phyloP scores from a whole-genome alignment of 202 grass and related monocot genomes.

The Panicum virgatum region DNA sequence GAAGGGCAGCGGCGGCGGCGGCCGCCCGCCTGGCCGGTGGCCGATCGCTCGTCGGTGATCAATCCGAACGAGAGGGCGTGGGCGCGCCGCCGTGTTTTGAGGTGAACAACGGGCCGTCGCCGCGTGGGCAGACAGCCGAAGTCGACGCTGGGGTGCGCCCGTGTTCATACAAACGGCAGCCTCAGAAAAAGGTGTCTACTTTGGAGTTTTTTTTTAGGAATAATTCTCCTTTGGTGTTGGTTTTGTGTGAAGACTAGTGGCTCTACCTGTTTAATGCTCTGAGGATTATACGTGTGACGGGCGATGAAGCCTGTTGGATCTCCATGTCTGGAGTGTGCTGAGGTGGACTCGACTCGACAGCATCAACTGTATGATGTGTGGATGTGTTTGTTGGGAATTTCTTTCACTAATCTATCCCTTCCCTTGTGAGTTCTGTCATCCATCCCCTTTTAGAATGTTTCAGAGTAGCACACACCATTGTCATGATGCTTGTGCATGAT shows the following conservation, averaged over 20 bases:
- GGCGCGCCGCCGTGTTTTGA: background rate
- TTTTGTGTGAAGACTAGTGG: background rate
- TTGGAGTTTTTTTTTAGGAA: no score
- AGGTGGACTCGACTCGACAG: slow-evolving; percentile 7
- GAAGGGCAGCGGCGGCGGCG: background rate
- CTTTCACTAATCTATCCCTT: no score
- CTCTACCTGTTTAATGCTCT: background rate
- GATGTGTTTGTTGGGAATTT: background rate
- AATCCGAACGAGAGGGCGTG: slow-evolving; percentile 24
- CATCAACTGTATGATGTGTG: background rate
- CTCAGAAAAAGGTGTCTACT: background rate
- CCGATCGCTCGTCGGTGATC: background rate
- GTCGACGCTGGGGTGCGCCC: background rate
- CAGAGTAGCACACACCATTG: background rate
- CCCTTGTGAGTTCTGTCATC: background rate
- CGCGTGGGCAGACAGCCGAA: background rate
- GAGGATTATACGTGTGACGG: slow-evolving; percentile 1
- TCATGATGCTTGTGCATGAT: background rate
- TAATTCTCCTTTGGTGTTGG: background rate
- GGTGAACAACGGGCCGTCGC: slow-evolving; percentile 24
- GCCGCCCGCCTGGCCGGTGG: background rate
- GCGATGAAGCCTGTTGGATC: background rate
- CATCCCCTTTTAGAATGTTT: background rate
- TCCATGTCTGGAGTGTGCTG: background rate
- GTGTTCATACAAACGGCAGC: background rate